Conservation (phyloP, 2,329 filamentous ascomycete genomes). For the Aspergillus costaricaensis region DNA sequence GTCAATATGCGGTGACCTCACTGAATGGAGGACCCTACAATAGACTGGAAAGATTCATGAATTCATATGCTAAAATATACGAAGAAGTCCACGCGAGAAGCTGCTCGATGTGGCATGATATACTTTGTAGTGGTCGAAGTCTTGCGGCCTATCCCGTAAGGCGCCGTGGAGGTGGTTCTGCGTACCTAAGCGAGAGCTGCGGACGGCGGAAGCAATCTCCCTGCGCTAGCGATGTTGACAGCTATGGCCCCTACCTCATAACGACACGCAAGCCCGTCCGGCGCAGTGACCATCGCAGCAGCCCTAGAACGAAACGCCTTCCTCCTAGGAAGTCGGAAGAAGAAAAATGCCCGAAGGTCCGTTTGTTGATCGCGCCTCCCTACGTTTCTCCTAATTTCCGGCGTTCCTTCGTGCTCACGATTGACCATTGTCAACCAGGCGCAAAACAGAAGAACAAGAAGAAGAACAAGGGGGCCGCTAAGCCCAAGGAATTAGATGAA, state of each 20-base stretch:
- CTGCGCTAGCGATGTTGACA: slow-evolving; percentile 42
- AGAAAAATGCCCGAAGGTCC: slow-evolving; percentile 28
- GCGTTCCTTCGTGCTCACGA: slow-evolving; percentile 11
- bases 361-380: not conserved
- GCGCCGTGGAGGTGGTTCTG: not conserved
- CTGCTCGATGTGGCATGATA: not conserved
- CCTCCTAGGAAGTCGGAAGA: not conserved
- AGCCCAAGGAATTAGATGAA: slow-evolving; percentile 36
- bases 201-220: slow-evolving; percentile 19
- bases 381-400: slow-evolving; percentile 19
- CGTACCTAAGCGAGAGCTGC: slow-evolving; percentile 19
- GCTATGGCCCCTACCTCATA: slow-evolving; percentile 23
- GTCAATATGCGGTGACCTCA: not conserved
- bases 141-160: not conserved
- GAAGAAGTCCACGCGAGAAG: not conserved
- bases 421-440: slow-evolving; percentile 28
- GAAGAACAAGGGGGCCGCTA: slow-evolving; percentile 57
- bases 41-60: not conserved
- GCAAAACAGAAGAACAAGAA: slow-evolving; percentile 60
- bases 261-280: slow-evolving; percentile 5
- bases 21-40: not conserved
- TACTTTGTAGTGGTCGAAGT: not conserved
- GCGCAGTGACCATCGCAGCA: slow-evolving; percentile 3
- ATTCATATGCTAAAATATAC: not conserved
- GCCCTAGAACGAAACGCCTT: not conserved